Evolutionary conservation across 495 filamentous ascomycete species (phyloP).

Genomic region (Penicillium subrubescens): DNA sequence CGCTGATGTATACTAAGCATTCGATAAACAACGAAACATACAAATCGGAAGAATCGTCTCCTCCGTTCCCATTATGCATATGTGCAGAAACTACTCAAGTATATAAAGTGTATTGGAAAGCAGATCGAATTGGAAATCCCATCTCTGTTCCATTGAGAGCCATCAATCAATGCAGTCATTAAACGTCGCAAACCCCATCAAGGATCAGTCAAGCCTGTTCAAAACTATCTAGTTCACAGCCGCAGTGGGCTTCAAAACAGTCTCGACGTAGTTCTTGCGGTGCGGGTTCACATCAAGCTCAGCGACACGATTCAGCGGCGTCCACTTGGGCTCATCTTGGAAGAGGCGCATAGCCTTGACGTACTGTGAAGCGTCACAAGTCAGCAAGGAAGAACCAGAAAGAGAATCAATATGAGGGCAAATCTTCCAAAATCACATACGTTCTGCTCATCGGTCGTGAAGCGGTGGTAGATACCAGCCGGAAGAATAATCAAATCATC

Average conservation of each 20-base stretch:
- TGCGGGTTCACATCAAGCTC: conserved; percentile 79
- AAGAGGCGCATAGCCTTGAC: conserved; percentile 96
- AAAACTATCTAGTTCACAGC: conserved; percentile 27
- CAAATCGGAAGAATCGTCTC: neutral
- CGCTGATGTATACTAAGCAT: conserved; percentile 1
- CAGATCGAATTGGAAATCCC: neutral
- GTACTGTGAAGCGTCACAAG: conserved; percentile 58
- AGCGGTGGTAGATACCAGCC: conserved; percentile 96
- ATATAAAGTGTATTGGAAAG: neutral
- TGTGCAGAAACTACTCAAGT: neutral
- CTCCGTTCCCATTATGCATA: neutral
- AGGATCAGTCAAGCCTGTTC: neutral
- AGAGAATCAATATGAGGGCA: neutral
- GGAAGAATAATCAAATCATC: conserved; percentile 81
- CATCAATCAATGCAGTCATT: conserved; percentile 20
- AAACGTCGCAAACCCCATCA: conserved; percentile 17
- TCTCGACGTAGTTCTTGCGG: conserved; percentile 72
- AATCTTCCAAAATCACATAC: conserved; percentile 54
- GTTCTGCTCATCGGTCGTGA: conserved; percentile 89
- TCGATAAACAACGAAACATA: neutral
- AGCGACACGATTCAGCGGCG: conserved; percentile 78
- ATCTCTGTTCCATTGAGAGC: neutral
- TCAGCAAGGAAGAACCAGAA: neutral
- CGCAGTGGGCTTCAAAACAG: conserved; percentile 26
- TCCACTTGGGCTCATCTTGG: conserved; percentile 99